Conservation (phyloP, 257 asterid genomes). For the Solanum paucissectum region DNA sequence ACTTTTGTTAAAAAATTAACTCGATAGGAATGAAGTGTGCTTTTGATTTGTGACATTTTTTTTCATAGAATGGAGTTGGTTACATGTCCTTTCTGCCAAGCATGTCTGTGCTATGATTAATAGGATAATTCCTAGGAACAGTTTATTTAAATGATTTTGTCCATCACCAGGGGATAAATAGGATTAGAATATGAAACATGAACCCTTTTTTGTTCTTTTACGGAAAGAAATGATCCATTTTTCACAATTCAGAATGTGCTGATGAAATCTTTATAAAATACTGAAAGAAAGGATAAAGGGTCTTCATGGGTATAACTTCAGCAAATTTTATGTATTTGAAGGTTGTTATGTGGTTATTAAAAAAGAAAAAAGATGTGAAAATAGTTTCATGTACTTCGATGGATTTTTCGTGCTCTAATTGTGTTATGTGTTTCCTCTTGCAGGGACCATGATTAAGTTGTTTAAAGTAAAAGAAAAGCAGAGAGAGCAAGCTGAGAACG, state of each 20-base stretch:
- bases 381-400: neutral
- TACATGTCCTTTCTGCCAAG: neutral
- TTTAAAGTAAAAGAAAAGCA: conserved; percentile 90
- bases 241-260: neutral
- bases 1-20: neutral
- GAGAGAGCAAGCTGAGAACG: conserved; percentile 85
- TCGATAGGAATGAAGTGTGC: neutral
- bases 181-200: neutral
- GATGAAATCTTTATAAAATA: neutral
- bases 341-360: neutral
- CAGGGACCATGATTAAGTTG: conserved; percentile 78
- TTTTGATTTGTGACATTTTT: neutral
- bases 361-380: neutral
- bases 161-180: neutral
- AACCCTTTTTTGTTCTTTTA: neutral
- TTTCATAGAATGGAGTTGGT: neutral
- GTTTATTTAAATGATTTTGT: neutral
- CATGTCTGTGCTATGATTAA: neutral
- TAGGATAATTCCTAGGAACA: neutral
- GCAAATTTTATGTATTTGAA: neutral
- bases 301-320: neutral
- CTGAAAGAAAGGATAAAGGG: neutral
- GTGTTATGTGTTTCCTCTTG: neutral
- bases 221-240: neutral
- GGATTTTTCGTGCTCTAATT: neutral